Base-by-base conservation (phyloP, 2,329 filamentous ascomycete species). In the Venturia pyrina region DNA sequence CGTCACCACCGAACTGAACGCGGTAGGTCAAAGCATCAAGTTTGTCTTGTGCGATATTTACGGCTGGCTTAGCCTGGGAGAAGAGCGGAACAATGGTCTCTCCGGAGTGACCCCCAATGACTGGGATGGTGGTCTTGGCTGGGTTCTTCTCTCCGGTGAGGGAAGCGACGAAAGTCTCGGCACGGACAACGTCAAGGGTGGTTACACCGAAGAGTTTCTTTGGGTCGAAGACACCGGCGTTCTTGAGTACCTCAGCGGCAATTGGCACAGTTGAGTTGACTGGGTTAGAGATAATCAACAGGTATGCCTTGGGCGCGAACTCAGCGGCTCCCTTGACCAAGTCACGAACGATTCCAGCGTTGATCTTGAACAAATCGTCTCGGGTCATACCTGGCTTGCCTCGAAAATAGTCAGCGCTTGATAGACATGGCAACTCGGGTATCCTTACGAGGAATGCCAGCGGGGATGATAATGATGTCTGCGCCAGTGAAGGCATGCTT, bases 301-400 rank as follows among this genome's bases (percentile, higher is more conserved):
- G 87, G 81, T 89, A 96, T 66, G 95, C 95, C 78, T 97, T 96
- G 76, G 95, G 95, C 77, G 88, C 88, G 75, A 89, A 87, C 77
- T 97, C 88, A 72, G 93, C 92, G 73, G 91, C 87, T 64, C 90
- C 88, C 83, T 96, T 89, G 73, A 96, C 89, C 71, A 99, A 85
- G 72, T 91, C 92, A 81, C 95, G 91, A 76, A 99, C 95, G 75
- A 99, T 99, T 73, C 93, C 91, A 68, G 95, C 95, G 79, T 99
- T 99, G 85, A 97, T 96, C 83, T 97, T 97, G 89, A 99, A 99
- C 67, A 99, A 90, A 77, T 98, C 95, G 75, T 99, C 95, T 82
- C 95, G 92, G 79, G 90, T 97, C 95, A 99, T 99, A 75, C 95
- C 95, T 73, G 95, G 95, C 86, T 98, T 98, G 81, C 93, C 93